A percentile compares a stretch with the other conserved stretches of the same genome.
phyloP scores from a whole-genome alignment of 2,329 filamentous ascomycete genomes.

The Neonectria magnoliae region DNA sequence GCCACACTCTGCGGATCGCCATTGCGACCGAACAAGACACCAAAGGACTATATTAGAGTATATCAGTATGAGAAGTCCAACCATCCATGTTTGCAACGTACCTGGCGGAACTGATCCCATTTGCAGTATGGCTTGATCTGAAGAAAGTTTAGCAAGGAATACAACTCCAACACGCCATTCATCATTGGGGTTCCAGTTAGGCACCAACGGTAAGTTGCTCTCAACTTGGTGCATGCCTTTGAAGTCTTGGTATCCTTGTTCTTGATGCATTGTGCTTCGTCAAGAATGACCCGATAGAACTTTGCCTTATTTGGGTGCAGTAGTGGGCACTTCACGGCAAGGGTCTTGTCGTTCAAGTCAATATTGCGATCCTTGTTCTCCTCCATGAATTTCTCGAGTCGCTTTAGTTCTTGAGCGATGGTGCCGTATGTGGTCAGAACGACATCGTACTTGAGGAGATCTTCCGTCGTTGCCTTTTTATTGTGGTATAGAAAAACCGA shows the following conservation, averaged over 20 bases:
- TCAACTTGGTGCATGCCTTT: constrained; percentile 72
- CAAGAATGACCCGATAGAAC: constrained; percentile 84
- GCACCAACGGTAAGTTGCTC: constrained; percentile 79
- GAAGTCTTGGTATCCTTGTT: constrained; percentile 79
- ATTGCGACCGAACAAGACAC: constrained; percentile 48
- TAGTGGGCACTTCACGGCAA: constrained; percentile 60
- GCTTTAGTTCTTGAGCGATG: constrained; percentile 71
- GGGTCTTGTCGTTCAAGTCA: constrained; percentile 50
- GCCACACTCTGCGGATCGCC: constrained; percentile 67
- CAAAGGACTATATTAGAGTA: constrained; percentile 51
- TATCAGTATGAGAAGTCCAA: background rate
- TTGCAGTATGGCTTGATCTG: constrained; percentile 78
- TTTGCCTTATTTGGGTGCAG: constrained; percentile 67
- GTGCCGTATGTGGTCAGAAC: constrained; percentile 89
- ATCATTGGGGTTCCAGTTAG: constrained; percentile 89
- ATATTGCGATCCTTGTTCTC: constrained; percentile 54
- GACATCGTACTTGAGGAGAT: constrained; percentile 76
- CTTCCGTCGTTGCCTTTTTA: constrained; percentile 68
- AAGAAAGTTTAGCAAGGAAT: constrained; percentile 80
- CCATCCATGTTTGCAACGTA: constrained; percentile 46
- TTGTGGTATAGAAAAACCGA: constrained; percentile 77
- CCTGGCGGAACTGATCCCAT: constrained; percentile 68
- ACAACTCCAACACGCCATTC: constrained; percentile 83
- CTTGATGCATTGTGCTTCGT: constrained; percentile 86
- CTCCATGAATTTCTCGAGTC: constrained; percentile 63